phyloP scores from a whole-genome alignment of 2,329 filamentous ascomycete species.

The Corynespora cassiicola region DNA sequence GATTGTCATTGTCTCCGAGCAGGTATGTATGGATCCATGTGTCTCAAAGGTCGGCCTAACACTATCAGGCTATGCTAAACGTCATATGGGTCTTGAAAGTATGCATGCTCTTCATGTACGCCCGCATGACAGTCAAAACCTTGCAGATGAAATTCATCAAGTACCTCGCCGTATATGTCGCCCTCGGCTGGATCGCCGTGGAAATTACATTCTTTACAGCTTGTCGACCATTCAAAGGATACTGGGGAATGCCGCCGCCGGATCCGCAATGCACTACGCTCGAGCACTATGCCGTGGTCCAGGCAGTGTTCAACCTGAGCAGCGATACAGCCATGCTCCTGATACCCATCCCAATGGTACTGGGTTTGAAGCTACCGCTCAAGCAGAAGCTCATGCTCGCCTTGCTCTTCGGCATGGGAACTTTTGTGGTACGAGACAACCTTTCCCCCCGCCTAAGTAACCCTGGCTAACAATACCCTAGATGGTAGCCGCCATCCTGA shows the following conservation, averaged over 20 bases:
- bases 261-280: conserved; percentile 65
- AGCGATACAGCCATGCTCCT: conserved; percentile 66
- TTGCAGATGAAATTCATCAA: conserved; percentile 53
- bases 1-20: conserved; percentile 53
- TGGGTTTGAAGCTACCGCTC: conserved; percentile 56
- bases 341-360: conserved; percentile 63
- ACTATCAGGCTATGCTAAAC: conserved; percentile 63
- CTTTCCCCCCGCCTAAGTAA: conserved; percentile 8
- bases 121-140: conserved; percentile 60
- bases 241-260: conserved; percentile 63
- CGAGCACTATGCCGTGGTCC: conserved; percentile 64
- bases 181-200: conserved; percentile 57
- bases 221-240: conserved; percentile 62
- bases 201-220: conserved; percentile 62
- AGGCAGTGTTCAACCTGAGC: conserved; percentile 65
- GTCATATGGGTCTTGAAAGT: conserved; percentile 64
- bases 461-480: conserved; percentile 8
- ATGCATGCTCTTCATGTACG: conserved; percentile 65
- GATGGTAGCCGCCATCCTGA: conserved; percentile 54
- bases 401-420: conserved; percentile 58
- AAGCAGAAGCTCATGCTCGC: conserved; percentile 62
- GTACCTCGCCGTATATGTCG: conserved; percentile 56
- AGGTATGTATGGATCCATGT: conserved; percentile 32
- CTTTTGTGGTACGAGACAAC: conserved; percentile 53
- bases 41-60: conserved; percentile 10